Evolutionary conservation across 2,329 filamentous ascomycete species (phyloP), one percentile per base, ranked within the genome.

Genomic region (Cladophialophora yegresii): DNA sequence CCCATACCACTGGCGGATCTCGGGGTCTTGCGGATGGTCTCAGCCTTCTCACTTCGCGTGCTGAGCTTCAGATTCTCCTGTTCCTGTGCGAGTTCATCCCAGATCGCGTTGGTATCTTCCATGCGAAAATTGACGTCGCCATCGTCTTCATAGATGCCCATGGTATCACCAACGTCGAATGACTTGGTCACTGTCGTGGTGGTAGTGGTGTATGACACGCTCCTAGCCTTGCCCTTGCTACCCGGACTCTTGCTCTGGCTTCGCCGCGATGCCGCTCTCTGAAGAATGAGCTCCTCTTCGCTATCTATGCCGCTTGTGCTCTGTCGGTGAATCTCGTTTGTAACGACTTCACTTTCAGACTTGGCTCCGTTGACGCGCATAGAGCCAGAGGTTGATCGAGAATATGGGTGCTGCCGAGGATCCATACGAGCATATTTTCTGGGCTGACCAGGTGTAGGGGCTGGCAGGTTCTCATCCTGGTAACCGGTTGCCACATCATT

Each of bases 401-500:
- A 79, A 76, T 93, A 90, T 10, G 89, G 87, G 75, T 93, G 86
- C 71, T 91, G 89, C 28, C 89, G 86, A 47, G 84, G 85, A 72
- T 93, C 91, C 65, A 87, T 84, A 62, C 91, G 87, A 69, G 88
- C 89, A 16, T 89, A 90, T 82, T 99, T 98, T 67, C 95, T 87
- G 30, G 95, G 95, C 76, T 99, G 95, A 2, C 95, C 95, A 0
- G 95, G 95, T 4, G 95, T 99, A 2, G 95, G 95, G 0, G 93
- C 93, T 2, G 95, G 95, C 4, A 99, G 85, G 72, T 96, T 96
- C 74, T 97, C 93, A 69, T 97, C 92, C 73, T 91, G 86, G n/a
- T 87, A 85, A 84, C 73, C 70, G 12, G 75, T 78, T 51, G 76
- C 74, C 63, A 80, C 80, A 70, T 87, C 85, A 66, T 97, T 96